Evolutionary conservation across 768 basidiomycete species (phyloP).

Genomic region (Suillus clintonianus): DNA sequence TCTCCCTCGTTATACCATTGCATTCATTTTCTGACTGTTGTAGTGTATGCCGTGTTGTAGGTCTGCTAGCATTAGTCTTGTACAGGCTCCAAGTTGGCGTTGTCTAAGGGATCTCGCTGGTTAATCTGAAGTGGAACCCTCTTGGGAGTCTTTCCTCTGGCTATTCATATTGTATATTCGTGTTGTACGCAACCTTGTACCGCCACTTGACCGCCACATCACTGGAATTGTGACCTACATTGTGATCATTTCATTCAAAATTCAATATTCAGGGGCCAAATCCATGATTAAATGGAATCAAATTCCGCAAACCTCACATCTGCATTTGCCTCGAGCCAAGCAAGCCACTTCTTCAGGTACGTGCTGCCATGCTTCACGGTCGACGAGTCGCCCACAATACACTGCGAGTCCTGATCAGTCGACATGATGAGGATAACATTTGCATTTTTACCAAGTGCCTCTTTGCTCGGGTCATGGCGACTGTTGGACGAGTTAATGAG

Average conservation of each 20-base stretch:
- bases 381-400: slow-evolving; percentile 90
- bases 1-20: neutral
- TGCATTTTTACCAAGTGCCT: slow-evolving; percentile 73
- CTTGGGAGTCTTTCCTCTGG: neutral
- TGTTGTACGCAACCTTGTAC: too few relatives aligned
- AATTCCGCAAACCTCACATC: slow-evolving; percentile 86
- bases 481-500: slow-evolving; percentile 34
- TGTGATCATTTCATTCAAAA: too few relatives aligned
- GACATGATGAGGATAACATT: neutral
- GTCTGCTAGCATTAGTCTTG: neutral
- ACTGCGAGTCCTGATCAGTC: slow-evolving; percentile 45
- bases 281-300: slow-evolving; percentile 38
- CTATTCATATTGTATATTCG: neutral
- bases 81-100: neutral
- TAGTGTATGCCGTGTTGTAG: slow-evolving; percentile 12
- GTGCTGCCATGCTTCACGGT: slow-evolving; percentile 83
- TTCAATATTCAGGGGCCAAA: too few relatives aligned
- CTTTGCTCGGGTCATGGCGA: slow-evolving; percentile 91
- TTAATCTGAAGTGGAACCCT: neutral
- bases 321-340: slow-evolving; percentile 87
- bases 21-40: slow-evolving; percentile 7
- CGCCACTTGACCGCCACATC: neutral
- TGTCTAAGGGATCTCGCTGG: neutral
- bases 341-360: slow-evolving; percentile 88
- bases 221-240: neutral